Conservation (phyloP, 805 yeast genomes). For the Hanseniaspora mollemarum region DNA sequence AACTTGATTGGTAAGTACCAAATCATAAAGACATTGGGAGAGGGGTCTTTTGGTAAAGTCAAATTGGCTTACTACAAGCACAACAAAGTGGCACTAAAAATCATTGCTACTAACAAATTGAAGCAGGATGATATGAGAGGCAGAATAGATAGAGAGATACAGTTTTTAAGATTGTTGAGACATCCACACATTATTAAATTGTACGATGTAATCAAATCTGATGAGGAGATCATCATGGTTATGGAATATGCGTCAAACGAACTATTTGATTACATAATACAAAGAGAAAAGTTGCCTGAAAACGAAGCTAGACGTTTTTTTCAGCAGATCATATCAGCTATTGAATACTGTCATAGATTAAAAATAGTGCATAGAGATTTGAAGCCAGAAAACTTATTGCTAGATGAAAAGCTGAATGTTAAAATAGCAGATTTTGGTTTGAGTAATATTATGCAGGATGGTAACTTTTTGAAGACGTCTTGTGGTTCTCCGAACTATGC, state of each 20-base stretch:
- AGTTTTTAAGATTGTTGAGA: conserved; percentile 72
- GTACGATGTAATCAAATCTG: conserved; percentile 88
- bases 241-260: conserved; percentile 96
- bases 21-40: conserved; percentile 83
- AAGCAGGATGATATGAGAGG: conserved; percentile 97
- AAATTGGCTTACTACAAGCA: conserved; percentile 89
- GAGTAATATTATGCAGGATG: conserved; percentile 94
- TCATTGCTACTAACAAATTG: conserved; percentile 80
- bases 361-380: conserved; percentile 93
- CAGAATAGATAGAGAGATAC: conserved; percentile 84
- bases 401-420: conserved; percentile 83
- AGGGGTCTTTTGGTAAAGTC: conserved; percentile 94
- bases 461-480: conserved; percentile 83
- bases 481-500: conserved; percentile 97
- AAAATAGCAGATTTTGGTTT: conserved; percentile 94
- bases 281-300: conserved; percentile 85
- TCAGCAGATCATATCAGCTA: conserved; percentile 93
- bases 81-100: conserved; percentile 83
- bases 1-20: conserved; percentile 73
- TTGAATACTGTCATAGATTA: conserved; percentile 90
- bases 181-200: conserved; percentile 94
- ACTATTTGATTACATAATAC: conserved; percentile 88
- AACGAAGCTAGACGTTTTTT: conserved; percentile 84
- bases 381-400: conserved; percentile 83
- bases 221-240: conserved; percentile 94